Percentiles rank a stretch among this genome's conserved stretches.
Conservation (phyloP, 495 filamentous ascomycete genomes). For the Aspergillus panamensis region DNA sequence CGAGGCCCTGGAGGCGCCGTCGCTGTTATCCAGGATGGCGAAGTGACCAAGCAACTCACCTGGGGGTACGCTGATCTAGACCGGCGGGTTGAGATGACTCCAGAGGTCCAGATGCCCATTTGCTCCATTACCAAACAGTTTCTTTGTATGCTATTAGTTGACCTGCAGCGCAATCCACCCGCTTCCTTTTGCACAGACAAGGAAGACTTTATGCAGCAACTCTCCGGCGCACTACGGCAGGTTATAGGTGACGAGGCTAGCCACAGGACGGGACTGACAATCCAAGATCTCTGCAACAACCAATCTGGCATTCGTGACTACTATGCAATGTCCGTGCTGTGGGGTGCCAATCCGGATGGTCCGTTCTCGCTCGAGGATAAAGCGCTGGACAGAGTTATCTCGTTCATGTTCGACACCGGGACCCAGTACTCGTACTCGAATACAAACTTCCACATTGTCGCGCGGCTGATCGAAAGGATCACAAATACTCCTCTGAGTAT, state of each 20-base stretch:
- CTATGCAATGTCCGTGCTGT: slow-evolving; percentile 35
- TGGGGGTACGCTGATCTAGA: slow-evolving; percentile 36
- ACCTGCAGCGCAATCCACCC: slow-evolving; percentile 24
- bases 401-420: slow-evolving; percentile 32
- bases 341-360: slow-evolving; percentile 31
- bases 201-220: neutral
- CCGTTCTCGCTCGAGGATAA: slow-evolving; percentile 21
- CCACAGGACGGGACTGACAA: slow-evolving; percentile 5
- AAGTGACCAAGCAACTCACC: slow-evolving; percentile 25
- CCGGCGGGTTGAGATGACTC: slow-evolving; percentile 23
- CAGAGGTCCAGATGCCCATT: slow-evolving; percentile 29
- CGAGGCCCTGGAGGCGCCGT: slow-evolving; percentile 30
- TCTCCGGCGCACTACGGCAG: neutral
- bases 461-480: slow-evolving; percentile 28
- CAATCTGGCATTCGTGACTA: slow-evolving; percentile 38
- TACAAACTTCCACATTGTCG: slow-evolving; percentile 32
- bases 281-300: slow-evolving; percentile 30
- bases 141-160: slow-evolving; percentile 28
- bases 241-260: neutral
- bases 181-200: slow-evolving; percentile 1
- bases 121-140: slow-evolving; percentile 40
- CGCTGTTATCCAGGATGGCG: slow-evolving; percentile 31
- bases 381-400: slow-evolving; percentile 26
- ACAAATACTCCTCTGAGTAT: slow-evolving; percentile 24
- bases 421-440: slow-evolving; percentile 35